Percentiles rank a stretch among this genome's conserved stretches.
Evolutionary conservation across 2,329 filamentous ascomycete genomes (phyloP).

Genomic region (Colletotrichum paranaense): DNA sequence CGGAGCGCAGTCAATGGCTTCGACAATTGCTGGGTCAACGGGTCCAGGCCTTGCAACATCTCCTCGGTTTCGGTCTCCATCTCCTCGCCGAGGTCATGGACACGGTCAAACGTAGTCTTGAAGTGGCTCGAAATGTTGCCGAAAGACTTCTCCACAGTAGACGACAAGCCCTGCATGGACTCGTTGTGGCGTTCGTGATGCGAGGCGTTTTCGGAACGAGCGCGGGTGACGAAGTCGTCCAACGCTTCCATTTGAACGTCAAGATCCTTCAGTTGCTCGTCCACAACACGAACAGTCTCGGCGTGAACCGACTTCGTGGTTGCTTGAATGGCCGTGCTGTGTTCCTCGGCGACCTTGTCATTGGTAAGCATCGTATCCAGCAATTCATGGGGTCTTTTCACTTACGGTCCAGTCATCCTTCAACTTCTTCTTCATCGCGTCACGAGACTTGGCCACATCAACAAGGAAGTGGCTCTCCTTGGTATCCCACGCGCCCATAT

Average conservation of each 20-base stretch:
- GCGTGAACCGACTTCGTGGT: slow-evolving; percentile 90
- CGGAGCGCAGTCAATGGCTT: slow-evolving; percentile 79
- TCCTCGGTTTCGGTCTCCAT: slow-evolving; percentile 70
- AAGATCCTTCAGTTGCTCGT: slow-evolving; percentile 88
- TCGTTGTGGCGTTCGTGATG: slow-evolving; percentile 78
- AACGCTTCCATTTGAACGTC: slow-evolving; percentile 89
- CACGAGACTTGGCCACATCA: slow-evolving; percentile 78
- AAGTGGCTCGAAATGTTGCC: slow-evolving; percentile 77
- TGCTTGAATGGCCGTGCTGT: slow-evolving; percentile 84
- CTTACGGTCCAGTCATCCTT: slow-evolving; percentile 87
- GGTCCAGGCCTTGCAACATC: slow-evolving; percentile 70
- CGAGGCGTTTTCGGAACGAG: slow-evolving; percentile 81
- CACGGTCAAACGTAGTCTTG: slow-evolving; percentile 73
- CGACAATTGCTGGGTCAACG: slow-evolving; percentile 70
- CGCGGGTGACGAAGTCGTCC: slow-evolving; percentile 89
- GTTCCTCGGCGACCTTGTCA: slow-evolving; percentile 75
- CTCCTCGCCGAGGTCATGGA: slow-evolving; percentile 75
- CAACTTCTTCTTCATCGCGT: slow-evolving; percentile 82
- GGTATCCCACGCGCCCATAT: slow-evolving; percentile 80
- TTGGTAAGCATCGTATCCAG: slow-evolving; percentile 43
- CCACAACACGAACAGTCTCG: slow-evolving; percentile 89
- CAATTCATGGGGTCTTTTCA: slow-evolving; percentile 65
- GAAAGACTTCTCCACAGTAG: slow-evolving; percentile 79
- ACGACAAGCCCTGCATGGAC: slow-evolving; percentile 75
- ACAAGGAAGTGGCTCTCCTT: slow-evolving; percentile 77